These are phyloP conservation scores for Cicer cuneatum DNA, from an alignment of 306 rosid genomes.

Conservation along the genomic window DNA sequence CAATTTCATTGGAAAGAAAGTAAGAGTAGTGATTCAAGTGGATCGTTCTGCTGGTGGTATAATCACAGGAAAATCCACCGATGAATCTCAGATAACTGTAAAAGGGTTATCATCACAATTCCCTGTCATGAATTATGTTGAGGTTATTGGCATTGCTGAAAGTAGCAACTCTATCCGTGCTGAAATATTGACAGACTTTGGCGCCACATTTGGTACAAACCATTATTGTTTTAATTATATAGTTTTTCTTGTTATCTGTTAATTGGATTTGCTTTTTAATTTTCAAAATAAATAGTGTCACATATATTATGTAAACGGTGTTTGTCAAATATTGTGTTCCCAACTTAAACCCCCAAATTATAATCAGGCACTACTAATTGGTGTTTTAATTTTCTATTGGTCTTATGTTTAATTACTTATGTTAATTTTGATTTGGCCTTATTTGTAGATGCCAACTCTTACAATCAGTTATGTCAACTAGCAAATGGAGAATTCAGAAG, in stretches of 20 bases:
- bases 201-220: slow-evolving; percentile 56
- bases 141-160: slow-evolving; percentile 64
- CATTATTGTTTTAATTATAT: not conserved
- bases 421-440: slow-evolving; percentile 27
- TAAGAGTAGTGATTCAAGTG: slow-evolving; percentile 58
- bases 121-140: slow-evolving; percentile 51
- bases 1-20: slow-evolving; percentile 57
- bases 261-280: not conserved
- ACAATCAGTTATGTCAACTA: slow-evolving; percentile 60
- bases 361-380: not conserved
- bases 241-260: not conserved
- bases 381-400: not conserved
- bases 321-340: not conserved
- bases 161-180: slow-evolving; percentile 48
- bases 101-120: slow-evolving; percentile 62
- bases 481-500: slow-evolving; percentile 62
- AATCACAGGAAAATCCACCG: slow-evolving; percentile 49
- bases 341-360: not conserved
- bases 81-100: slow-evolving; percentile 45
- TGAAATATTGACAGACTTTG: slow-evolving; percentile 60
- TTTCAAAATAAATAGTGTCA: not conserved
- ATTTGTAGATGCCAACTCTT: slow-evolving; percentile 50
- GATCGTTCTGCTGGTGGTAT: slow-evolving; percentile 44
- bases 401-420: not conserved
- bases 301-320: not conserved